Conservation (phyloP, 1,284 basidiomycete genomes). For the Rhodotorula glutinis region DNA sequence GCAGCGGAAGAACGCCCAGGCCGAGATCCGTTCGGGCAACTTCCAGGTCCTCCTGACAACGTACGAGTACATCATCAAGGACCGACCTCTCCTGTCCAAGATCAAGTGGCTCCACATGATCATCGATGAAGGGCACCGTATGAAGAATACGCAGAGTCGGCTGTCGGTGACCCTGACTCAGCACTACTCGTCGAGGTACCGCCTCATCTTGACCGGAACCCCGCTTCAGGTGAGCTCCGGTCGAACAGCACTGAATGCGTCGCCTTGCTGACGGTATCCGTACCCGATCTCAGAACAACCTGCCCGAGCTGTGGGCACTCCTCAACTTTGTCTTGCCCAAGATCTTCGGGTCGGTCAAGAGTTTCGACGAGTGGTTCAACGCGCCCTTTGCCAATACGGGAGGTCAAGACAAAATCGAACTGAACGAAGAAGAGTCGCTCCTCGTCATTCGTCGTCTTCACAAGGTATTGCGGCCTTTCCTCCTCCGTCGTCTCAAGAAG, state of each 20-base stretch:
- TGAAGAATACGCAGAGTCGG: constrained; percentile 99
- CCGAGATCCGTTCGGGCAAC: constrained; percentile 68
- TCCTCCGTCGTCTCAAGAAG: constrained; percentile 94
- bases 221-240: constrained; percentile 71
- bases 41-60: constrained; percentile 97
- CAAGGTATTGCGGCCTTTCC: constrained; percentile 96
- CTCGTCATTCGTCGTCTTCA: constrained; percentile 97
- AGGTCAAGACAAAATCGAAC: constrained; percentile 91
- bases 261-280: no score
- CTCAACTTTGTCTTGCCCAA: constrained; percentile 98
- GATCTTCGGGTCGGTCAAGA: constrained; percentile 99
- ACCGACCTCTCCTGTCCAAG: constrained; percentile 81
- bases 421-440: constrained; percentile 99
- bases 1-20: constrained; percentile 70
- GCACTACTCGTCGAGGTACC: constrained; percentile 88
- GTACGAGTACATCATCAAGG: constrained; percentile 99
- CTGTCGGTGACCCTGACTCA: constrained; percentile 87
- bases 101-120: constrained; percentile 99
- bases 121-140: constrained; percentile 98
- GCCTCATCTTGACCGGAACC: constrained; percentile 95
- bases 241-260: no score
- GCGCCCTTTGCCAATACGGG: constrained; percentile 98
- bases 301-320: constrained; percentile 95
- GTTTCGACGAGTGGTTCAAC: constrained; percentile 99
- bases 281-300: constrained; percentile 79